Conservation (phyloP, 129 eudicot species). For the Lactuca sativa region DNA sequence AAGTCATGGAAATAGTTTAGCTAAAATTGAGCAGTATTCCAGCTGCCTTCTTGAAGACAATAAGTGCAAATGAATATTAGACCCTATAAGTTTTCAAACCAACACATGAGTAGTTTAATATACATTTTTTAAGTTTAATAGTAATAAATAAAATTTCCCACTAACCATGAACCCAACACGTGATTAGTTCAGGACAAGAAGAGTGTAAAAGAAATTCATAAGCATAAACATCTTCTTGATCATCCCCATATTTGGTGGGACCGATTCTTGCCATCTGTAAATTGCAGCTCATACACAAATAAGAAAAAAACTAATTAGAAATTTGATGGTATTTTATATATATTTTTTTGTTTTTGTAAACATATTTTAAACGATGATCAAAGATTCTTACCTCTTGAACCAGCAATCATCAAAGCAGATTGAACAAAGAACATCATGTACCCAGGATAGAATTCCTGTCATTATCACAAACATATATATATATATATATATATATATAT, state of each 20-base stretch:
- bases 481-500: no score
- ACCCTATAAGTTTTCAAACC: constrained; percentile 38
- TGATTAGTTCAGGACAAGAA: constrained; percentile 81
- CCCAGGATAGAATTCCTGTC: constrained; percentile 92
- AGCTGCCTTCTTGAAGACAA: constrained; percentile 50
- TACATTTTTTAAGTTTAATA: no score
- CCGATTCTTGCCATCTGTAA: constrained; percentile 89
- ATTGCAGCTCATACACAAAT: constrained; percentile 49
- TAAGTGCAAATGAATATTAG: constrained; percentile 27
- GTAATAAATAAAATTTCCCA: neutral
- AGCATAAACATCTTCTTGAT: constrained; percentile 52
- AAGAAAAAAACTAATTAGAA: no score
- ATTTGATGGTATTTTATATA: no score
- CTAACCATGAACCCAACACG: constrained; percentile 81
- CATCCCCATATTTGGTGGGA: constrained; percentile 32
- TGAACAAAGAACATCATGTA: constrained; percentile 92
- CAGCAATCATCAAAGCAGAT: constrained; percentile 92
- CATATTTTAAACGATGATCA: no score
- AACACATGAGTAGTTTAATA: no score
- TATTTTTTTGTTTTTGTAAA: no score
- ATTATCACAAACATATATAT: constrained; percentile 14
- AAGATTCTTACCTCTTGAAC: constrained; percentile 73
- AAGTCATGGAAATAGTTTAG: constrained; percentile 10
- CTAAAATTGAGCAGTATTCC: constrained; percentile 41
- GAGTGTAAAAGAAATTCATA: constrained; percentile 69